Percentiles rank a stretch among this genome's conserved stretches.
Evolutionary conservation across 179 eudicot species (phyloP).

Genomic region (Beta lomatogona): DNA sequence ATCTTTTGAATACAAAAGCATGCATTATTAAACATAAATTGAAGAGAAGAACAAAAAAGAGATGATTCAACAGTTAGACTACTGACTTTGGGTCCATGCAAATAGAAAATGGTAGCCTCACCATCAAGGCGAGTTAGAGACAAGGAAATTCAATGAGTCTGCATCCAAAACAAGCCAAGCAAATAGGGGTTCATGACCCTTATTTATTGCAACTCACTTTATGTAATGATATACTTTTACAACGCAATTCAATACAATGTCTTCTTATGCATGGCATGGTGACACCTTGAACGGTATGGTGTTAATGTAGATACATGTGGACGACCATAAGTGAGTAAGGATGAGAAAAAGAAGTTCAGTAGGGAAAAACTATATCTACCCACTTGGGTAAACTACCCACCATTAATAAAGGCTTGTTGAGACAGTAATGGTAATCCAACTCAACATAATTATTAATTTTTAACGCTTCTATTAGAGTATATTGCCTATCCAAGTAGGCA

Average conservation of each 20-base stretch:
- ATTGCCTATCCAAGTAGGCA: no score
- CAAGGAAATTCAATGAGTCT: neutral
- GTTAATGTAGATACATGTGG: constrained; percentile 1
- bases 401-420: no score
- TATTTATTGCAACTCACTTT: constrained; percentile 13
- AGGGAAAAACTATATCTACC: no score
- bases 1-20: neutral
- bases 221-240: neutral
- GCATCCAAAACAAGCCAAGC: constrained; percentile 11
- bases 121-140: constrained; percentile 7
- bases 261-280: neutral
- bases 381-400: no score
- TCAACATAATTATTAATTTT: no score
- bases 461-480: no score
- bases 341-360: neutral
- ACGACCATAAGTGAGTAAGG: neutral
- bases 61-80: neutral
- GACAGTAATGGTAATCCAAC: no score
- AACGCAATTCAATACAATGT: neutral
- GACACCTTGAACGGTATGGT: neutral
- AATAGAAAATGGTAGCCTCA: constrained; percentile 8
- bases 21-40: neutral
- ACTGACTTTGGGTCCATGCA: constrained; percentile 1
- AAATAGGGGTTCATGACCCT: constrained; percentile 4
- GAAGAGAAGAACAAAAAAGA: constrained; percentile 1